These are phyloP conservation scores for Cladophialophora bantiana DNA, from an alignment of 2,329 filamentous ascomycete species.

Conservation along the genomic window DNA sequence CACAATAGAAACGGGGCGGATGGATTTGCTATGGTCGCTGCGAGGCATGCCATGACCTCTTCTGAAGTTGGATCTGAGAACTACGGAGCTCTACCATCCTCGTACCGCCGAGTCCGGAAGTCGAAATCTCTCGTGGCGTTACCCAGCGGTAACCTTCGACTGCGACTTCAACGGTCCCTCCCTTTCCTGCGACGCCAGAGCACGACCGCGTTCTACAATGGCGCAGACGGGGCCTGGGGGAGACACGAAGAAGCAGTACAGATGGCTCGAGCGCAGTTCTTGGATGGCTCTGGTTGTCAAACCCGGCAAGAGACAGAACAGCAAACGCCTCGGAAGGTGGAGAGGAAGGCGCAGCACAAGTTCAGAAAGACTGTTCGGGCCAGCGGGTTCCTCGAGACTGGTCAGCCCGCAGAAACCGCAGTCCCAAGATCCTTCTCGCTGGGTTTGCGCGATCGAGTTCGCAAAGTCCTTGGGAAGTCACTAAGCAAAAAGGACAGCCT, in stretches of 20 bases:
- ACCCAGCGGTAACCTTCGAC: slow-evolving; percentile 26
- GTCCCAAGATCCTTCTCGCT: slow-evolving; percentile 49
- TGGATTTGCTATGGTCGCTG: slow-evolving; percentile 22
- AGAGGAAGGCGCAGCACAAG: slow-evolving; percentile 10
- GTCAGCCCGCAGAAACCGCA: not conserved
- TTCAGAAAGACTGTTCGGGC: slow-evolving; percentile 39
- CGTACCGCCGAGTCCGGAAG: slow-evolving; percentile 55
- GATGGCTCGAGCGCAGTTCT: slow-evolving; percentile 51
- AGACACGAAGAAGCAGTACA: slow-evolving; percentile 50
- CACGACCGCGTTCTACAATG: slow-evolving; percentile 35
- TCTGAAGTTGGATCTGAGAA: slow-evolving; percentile 34
- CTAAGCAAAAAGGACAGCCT: slow-evolving; percentile 37
- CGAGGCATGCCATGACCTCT: slow-evolving; percentile 27
- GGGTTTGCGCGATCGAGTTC: slow-evolving; percentile 52
- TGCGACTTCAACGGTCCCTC: slow-evolving; percentile 49
- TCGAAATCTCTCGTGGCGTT: slow-evolving; percentile 48
- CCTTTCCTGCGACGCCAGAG: slow-evolving; percentile 49
- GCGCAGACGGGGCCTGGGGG: slow-evolving; percentile 35
- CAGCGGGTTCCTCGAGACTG: not conserved
- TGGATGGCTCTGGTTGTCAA: slow-evolving; percentile 35
- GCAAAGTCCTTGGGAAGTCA: slow-evolving; percentile 49
- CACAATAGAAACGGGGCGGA: slow-evolving; percentile 18
- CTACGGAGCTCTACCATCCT: slow-evolving; percentile 53
- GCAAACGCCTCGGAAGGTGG: not conserved
- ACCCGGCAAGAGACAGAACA: slow-evolving; percentile 7